Evolutionary conservation across 768 basidiomycete genomes (phyloP).

Genomic region (Leccinum aurantiacum): DNA sequence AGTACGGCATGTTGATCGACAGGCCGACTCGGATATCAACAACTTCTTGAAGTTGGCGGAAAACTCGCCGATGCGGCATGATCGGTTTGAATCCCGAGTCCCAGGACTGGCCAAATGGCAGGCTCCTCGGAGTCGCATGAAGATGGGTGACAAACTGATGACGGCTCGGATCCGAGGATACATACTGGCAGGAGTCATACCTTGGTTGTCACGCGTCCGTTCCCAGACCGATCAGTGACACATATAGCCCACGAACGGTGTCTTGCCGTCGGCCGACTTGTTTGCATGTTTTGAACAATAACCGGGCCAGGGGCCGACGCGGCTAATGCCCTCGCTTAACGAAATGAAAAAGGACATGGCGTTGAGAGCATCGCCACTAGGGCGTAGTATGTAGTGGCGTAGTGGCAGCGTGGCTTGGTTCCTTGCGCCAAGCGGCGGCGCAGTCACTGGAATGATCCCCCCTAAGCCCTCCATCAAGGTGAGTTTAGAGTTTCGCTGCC

Average conservation of each 20-base stretch:
- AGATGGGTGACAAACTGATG: not conserved
- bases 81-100: constrained; percentile 1
- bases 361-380: not conserved
- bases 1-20: too few species aligned
- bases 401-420: not conserved
- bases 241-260: too few species aligned
- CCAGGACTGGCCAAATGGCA: not conserved
- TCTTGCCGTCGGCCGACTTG: too few species aligned
- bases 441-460: too few species aligned
- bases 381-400: too few species aligned
- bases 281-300: too few species aligned
- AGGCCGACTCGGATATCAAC: too few species aligned
- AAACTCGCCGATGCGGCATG: not conserved
- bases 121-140: not conserved
- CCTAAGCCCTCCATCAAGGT: too few species aligned
- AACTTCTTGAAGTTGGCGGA: too few species aligned
- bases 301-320: too few species aligned
- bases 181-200: too few species aligned
- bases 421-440: not conserved
- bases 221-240: not conserved
- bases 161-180: not conserved
- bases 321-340: not conserved
- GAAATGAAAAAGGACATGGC: not conserved
- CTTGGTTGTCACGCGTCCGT: too few species aligned
- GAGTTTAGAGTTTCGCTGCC: not conserved